Evolutionary conservation across 2,329 filamentous ascomycete species (phyloP).

Genomic region (Clarireedia hainanense): DNA sequence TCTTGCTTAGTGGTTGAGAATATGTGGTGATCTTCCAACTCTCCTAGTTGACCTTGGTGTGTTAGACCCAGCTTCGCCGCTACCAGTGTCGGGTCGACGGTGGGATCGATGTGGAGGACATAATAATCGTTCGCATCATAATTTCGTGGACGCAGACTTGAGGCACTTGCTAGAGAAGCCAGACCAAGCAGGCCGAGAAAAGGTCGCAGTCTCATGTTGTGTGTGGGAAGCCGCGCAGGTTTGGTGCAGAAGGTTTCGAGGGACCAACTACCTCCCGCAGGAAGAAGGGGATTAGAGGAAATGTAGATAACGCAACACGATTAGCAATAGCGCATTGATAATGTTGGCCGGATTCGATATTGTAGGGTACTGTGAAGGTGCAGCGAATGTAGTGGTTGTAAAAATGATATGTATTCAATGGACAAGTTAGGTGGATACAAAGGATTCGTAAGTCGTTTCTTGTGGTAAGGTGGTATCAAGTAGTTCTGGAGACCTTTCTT

Average conservation of each 20-base stretch:
- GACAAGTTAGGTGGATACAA: background rate
- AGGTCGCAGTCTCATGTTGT: constrained; percentile 32
- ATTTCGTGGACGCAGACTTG: constrained; percentile 50
- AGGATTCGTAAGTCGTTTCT: background rate
- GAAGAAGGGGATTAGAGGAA: background rate
- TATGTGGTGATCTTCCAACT: constrained; percentile 74
- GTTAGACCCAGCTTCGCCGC: constrained; percentile 65
- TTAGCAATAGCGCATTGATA: constrained; percentile 20
- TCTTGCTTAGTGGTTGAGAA: constrained; percentile 64
- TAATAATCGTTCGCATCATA: constrained; percentile 87
- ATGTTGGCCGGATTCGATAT: background rate
- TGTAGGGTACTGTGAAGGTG: background rate
- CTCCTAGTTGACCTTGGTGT: constrained; percentile 74
- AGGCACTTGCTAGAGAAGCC: constrained; percentile 39
- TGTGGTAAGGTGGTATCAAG: constrained; percentile 6
- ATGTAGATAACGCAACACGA: background rate
- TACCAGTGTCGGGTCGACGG: constrained; percentile 58
- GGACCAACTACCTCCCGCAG: background rate
- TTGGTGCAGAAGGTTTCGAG: background rate
- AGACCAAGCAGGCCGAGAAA: constrained; percentile 47
- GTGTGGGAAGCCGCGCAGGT: background rate
- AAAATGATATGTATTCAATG: constrained; percentile 1
- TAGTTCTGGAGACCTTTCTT: background rate
- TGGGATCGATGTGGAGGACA: constrained; percentile 70
- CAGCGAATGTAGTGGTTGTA: background rate